A percentile compares a stretch with the other conserved stretches of the same genome.
Evolutionary conservation across 192 early-diverging fungal species (phyloP).

Genomic region (Coemansia sp.): DNA sequence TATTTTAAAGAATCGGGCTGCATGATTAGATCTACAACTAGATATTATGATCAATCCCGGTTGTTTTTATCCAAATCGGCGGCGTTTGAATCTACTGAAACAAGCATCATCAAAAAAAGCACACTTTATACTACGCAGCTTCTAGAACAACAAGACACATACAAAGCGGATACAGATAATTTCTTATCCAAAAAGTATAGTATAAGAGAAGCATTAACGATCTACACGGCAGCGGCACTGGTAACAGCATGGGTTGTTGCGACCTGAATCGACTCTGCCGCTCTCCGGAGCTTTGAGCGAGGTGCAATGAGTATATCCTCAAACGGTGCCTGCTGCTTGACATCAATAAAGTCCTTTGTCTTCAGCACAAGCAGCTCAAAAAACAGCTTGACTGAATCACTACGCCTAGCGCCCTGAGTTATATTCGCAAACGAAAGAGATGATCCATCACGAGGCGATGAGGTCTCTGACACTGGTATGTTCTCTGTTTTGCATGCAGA

Average conservation of each 20-base stretch:
- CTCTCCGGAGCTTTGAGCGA: slow-evolving; percentile 31
- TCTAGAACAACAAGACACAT: too few relatives aligned
- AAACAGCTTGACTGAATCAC: slow-evolving; percentile 81
- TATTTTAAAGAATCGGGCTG: too few relatives aligned
- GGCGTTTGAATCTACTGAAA: too few relatives aligned
- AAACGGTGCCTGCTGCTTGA: slow-evolving; percentile 78
- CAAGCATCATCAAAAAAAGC: too few relatives aligned
- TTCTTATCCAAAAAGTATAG: too few relatives aligned
- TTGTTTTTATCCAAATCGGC: too few relatives aligned
- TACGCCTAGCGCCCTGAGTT: slow-evolving; percentile 54
- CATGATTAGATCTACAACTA: too few relatives aligned
- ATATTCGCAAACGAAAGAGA: slow-evolving; percentile 42
- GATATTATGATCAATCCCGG: too few relatives aligned
- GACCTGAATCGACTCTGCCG: slow-evolving; percentile 31
- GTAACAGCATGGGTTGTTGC: not conserved
- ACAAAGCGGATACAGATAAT: too few relatives aligned
- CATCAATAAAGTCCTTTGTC: slow-evolving; percentile 81
- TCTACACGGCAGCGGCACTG: not conserved
- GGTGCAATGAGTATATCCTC: slow-evolving; percentile 77
- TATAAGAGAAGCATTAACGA: too few relatives aligned
- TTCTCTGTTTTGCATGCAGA: slow-evolving; percentile 46
- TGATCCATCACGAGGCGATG: slow-evolving; percentile 2
- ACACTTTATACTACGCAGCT: too few relatives aligned
- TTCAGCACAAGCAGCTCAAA: slow-evolving; percentile 92
- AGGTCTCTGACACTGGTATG: slow-evolving; percentile 12